Conservation (phyloP, 225 moss, liverwort and hornwort species). For the Lunularia cruciata region DNA sequence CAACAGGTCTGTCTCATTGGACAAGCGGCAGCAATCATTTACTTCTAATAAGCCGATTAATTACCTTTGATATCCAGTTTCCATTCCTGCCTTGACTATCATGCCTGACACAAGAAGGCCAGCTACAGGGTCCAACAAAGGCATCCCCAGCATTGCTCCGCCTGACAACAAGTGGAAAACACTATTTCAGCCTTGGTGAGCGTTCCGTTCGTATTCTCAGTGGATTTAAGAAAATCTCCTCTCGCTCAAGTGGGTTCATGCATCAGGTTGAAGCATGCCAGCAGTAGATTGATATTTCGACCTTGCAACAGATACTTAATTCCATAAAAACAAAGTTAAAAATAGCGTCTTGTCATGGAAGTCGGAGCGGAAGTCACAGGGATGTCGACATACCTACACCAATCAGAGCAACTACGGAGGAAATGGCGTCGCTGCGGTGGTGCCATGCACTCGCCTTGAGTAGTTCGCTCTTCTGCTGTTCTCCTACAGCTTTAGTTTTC, state of each 20-base stretch:
- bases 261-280: too few species aligned
- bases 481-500: conserved; percentile 75
- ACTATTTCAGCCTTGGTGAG: too few species aligned
- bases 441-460: conserved; percentile 99
- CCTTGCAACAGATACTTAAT: too few species aligned
- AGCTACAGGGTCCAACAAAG: conserved; percentile 85
- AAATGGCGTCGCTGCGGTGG: conserved; percentile 95
- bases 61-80: conserved; percentile 88
- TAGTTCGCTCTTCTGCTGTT: conserved; percentile 75
- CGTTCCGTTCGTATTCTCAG: too few species aligned
- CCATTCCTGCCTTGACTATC: conserved; percentile 86
- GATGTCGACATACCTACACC: conserved; percentile 62
- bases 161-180: conserved; percentile 26
- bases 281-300: too few species aligned
- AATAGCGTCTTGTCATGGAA: too few species aligned
- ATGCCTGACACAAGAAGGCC: conserved; percentile 89
- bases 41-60: neutral
- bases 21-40: neutral
- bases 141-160: conserved; percentile 74
- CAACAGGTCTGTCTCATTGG: neutral
- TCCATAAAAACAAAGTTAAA: neutral
- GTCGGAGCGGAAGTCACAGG: neutral
- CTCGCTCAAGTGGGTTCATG: too few species aligned
- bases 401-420: conserved; percentile 84
- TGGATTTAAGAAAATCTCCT: too few species aligned